phyloP scores from a whole-genome alignment of 495 filamentous ascomycete species.

The Neurospora sp. region DNA sequence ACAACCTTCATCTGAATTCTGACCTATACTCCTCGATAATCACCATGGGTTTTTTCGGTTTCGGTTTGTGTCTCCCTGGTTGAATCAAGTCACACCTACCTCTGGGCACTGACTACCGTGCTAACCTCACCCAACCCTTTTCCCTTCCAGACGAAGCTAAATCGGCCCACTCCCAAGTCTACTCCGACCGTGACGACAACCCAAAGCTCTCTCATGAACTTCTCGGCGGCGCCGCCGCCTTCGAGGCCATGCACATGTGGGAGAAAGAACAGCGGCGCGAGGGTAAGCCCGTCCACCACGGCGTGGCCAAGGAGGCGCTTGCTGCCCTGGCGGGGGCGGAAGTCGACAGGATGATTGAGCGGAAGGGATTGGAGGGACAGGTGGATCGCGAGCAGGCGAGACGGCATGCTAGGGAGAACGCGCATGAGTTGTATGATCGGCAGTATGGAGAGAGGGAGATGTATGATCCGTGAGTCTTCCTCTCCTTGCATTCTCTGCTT shows the following conservation, averaged over 20 bases:
- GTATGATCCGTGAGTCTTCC: conserved; percentile 39
- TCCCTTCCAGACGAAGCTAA: conserved; percentile 27
- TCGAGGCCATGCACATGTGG: conserved; percentile 70
- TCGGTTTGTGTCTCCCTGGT: conserved; percentile 17
- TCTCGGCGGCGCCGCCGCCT: conserved; percentile 64
- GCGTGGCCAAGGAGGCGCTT: conserved; percentile 67
- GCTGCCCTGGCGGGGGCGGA: conserved; percentile 61
- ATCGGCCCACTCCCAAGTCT: conserved; percentile 50
- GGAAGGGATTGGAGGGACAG: conserved; percentile 57
- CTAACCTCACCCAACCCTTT: neutral
- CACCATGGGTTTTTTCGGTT: conserved; percentile 29
- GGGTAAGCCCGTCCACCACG: conserved; percentile 61
- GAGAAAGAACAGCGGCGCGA: conserved; percentile 65
- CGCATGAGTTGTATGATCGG: conserved; percentile 49
- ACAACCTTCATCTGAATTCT: conserved; percentile 1
- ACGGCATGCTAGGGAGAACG: conserved; percentile 54
- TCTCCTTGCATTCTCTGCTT: neutral
- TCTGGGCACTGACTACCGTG: neutral
- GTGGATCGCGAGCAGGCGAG: conserved; percentile 57
- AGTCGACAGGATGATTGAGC: conserved; percentile 71
- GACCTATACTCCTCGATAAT: neutral
- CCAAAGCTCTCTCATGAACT: conserved; percentile 62
- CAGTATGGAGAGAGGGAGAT: conserved; percentile 42
- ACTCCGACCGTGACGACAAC: conserved; percentile 34
- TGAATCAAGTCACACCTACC: neutral